phyloP scores from a whole-genome alignment of 176 grass and related monocot genomes.

The Hsuehochloa calcarea region DNA sequence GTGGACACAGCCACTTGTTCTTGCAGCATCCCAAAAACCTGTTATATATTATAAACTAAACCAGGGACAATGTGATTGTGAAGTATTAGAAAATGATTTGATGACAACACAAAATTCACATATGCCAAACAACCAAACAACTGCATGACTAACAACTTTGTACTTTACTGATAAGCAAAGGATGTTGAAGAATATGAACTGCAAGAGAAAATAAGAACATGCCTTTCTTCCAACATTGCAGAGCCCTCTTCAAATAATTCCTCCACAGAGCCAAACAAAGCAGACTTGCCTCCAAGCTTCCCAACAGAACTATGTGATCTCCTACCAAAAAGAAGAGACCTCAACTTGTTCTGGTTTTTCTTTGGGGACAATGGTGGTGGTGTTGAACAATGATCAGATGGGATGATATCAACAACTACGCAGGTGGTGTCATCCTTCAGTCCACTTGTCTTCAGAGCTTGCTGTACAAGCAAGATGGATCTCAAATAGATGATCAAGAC shows the following conservation, averaged over 20 bases:
- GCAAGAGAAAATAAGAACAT: conserved; percentile 24
- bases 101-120: not conserved
- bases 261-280: conserved; percentile 66
- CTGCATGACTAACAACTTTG: not conserved
- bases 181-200: not conserved
- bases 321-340: conserved; percentile 67
- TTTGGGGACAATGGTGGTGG: conserved; percentile 61
- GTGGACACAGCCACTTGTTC: too few relatives aligned
- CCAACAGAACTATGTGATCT: conserved; percentile 55
- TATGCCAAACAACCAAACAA: not conserved
- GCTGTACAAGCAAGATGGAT: conserved; percentile 46
- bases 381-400: conserved; percentile 57
- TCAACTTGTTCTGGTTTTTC: conserved; percentile 78
- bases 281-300: conserved; percentile 53
- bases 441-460: conserved; percentile 91
- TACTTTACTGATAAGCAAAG: not conserved
- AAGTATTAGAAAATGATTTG: not conserved
- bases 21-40: too few relatives aligned
- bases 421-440: conserved; percentile 98
- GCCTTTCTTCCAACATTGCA: conserved; percentile 95
- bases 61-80: not conserved
- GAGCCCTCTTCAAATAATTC: conserved; percentile 95
- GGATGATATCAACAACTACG: conserved; percentile 90
- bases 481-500: not conserved
- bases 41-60: not conserved